Conservation (phyloP, 352 stramenopile species). For the Phytophthora multivora region DNA sequence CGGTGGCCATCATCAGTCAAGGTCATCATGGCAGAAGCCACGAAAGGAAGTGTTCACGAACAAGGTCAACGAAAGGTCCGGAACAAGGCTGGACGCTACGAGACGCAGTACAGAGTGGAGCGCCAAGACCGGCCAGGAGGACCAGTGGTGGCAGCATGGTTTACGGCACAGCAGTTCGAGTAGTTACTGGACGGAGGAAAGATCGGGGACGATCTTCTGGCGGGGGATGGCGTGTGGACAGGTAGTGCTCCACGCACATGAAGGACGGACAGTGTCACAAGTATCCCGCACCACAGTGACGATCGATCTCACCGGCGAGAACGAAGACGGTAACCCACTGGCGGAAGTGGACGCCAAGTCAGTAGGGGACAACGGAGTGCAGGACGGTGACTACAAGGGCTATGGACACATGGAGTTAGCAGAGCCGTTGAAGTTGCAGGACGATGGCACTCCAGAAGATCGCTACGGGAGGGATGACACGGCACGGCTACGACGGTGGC, state of each 20-base stretch:
- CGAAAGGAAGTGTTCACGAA: background rate
- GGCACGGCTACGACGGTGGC: background rate
- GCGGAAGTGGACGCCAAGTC: too few relatives aligned
- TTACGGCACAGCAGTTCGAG: background rate
- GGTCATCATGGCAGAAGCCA: background rate
- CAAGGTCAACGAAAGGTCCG: background rate
- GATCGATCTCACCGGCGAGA: too few relatives aligned
- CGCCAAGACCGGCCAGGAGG: background rate
- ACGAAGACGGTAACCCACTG: too few relatives aligned
- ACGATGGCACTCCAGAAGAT: too few relatives aligned
- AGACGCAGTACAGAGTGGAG: background rate
- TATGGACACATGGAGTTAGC: too few relatives aligned
- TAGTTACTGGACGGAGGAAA: background rate
- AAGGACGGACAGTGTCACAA: too few relatives aligned
- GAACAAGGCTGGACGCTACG: background rate
- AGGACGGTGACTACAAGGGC: too few relatives aligned
- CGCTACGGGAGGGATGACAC: background rate
- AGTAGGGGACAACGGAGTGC: too few relatives aligned
- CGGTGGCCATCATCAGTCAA: background rate
- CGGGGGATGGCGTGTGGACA: slow-evolving; percentile 10
- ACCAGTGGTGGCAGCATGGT: background rate
- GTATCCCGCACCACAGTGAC: too few relatives aligned
- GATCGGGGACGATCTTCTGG: slow-evolving; percentile 7
- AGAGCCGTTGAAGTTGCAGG: too few relatives aligned
- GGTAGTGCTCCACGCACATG: too few relatives aligned